Evolutionary conservation across 2,329 filamentous ascomycete genomes (phyloP).

Genomic region (Penicillium vulpinum): DNA sequence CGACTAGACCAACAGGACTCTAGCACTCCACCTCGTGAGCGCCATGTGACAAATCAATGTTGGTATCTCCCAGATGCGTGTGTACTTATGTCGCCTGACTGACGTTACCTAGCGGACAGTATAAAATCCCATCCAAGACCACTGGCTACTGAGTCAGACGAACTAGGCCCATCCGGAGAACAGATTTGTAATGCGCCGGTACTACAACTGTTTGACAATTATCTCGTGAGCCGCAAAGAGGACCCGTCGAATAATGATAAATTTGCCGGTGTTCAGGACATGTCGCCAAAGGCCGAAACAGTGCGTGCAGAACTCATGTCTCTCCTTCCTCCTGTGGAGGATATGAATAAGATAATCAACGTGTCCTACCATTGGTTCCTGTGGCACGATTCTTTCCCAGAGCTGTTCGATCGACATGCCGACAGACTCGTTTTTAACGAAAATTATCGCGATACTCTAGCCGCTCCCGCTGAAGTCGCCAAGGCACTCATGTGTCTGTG

Average conservation of each 20-base stretch:
- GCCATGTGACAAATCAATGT: background rate
- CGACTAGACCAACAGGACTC: constrained; percentile 28
- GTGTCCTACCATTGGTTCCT: constrained; percentile 31
- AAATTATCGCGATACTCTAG: constrained; percentile 12
- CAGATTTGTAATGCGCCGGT: constrained; percentile 39
- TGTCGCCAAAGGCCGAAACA: constrained; percentile 30
- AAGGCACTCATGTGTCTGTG: constrained; percentile 49
- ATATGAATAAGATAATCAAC: constrained; percentile 36
- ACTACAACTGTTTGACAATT: constrained; percentile 42
- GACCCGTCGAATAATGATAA: constrained; percentile 28
- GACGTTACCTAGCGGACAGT: constrained; percentile 4
- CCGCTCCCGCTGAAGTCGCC: constrained; percentile 40
- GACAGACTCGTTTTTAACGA: constrained; percentile 5
- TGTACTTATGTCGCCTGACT: background rate
- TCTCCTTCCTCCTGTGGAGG: constrained; percentile 36
- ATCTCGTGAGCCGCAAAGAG: constrained; percentile 36
- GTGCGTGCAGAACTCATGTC: constrained; percentile 30
- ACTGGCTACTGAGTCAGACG: constrained; percentile 18
- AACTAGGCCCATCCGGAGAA: constrained; percentile 24
- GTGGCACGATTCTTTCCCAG: constrained; percentile 38
- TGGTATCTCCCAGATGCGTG: background rate
- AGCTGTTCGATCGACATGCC: constrained; percentile 24
- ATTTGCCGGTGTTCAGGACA: constrained; percentile 23
- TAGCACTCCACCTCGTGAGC: constrained; percentile 6
- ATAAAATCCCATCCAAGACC: constrained; percentile 4